phyloP scores from a whole-genome alignment of 1,284 basidiomycete species.

The Fomitopsis betulina region DNA sequence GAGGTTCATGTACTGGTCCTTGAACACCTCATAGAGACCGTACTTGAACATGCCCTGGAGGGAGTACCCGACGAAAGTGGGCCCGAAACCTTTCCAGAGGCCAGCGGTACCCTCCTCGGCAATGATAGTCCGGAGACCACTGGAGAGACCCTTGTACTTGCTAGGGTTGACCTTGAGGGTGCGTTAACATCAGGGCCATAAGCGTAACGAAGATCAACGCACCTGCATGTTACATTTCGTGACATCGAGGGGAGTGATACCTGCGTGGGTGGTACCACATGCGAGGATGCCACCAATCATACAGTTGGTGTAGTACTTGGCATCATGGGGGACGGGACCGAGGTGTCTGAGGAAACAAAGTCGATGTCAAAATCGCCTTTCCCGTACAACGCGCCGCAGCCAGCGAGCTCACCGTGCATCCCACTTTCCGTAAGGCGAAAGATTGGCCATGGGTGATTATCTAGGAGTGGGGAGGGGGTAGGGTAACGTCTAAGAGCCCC shows the following conservation, averaged over 20 bases:
- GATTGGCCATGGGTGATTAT: slow-evolving; percentile 30
- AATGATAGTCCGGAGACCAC: slow-evolving; percentile 71
- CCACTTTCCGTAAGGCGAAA: slow-evolving; percentile 52
- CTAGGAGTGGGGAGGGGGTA: slow-evolving; percentile 19
- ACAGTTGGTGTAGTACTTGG: slow-evolving; percentile 71
- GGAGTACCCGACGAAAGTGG: slow-evolving; percentile 90
- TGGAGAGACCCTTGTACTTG: slow-evolving; percentile 75
- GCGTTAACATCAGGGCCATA: slow-evolving; percentile 5
- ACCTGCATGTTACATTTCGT: slow-evolving; percentile 99
- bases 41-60: slow-evolving; percentile 97
- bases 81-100: slow-evolving; percentile 92
- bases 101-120: slow-evolving; percentile 82
- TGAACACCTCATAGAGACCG: slow-evolving; percentile 95
- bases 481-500: slow-evolving; percentile 21
- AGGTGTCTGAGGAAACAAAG: slow-evolving; percentile 38
- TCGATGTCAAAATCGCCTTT: slow-evolving; percentile 5
- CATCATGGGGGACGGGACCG: slow-evolving; percentile 71
- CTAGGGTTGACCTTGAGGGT: slow-evolving; percentile 62
- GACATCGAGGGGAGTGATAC: slow-evolving; percentile 90
- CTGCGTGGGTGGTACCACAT: slow-evolving; percentile 92
- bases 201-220: slow-evolving; percentile 30
- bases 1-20: slow-evolving; percentile 84
- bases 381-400: background rate
- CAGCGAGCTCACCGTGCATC: slow-evolving; percentile 54
- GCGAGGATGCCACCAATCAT: slow-evolving; percentile 90